phyloP scores from a whole-genome alignment of 176 grass and related monocot species.

The Oryza australiensis region DNA sequence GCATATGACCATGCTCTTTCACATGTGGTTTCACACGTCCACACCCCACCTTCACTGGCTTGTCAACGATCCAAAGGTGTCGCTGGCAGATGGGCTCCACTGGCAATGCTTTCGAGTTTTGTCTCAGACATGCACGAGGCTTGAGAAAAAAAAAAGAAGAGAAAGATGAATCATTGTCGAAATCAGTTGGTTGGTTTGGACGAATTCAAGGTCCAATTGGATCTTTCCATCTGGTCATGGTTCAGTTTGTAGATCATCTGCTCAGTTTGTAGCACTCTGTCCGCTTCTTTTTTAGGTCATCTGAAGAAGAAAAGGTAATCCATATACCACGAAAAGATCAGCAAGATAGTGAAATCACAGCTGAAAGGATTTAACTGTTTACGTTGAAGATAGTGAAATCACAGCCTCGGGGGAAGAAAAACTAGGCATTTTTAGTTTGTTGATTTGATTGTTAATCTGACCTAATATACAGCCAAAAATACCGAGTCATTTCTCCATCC shows the following conservation, averaged over 20 bases:
- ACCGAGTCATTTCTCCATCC: slow-evolving; percentile 13
- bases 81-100: background rate
- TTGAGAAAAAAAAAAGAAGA: background rate
- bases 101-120: background rate
- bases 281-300: background rate
- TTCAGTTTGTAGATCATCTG: background rate
- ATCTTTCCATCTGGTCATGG: background rate
- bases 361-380: background rate
- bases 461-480: slow-evolving; percentile 41
- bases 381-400: too few relatives aligned
- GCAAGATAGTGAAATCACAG: background rate
- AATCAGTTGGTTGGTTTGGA: background rate
- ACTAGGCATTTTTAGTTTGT: slow-evolving; percentile 1
- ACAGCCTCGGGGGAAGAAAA: background rate
- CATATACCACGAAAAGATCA: background rate
- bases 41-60: background rate
- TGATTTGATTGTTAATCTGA: background rate
- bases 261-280: background rate
- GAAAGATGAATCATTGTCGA: background rate
- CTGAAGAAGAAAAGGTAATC: background rate
- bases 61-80: background rate
- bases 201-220: background rate
- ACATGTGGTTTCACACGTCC: background rate
- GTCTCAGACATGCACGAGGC: too few relatives aligned
- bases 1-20: background rate